phyloP scores from a whole-genome alignment of 1,284 basidiomycete genomes.

The Cutaneotrichosporon sp. region DNA sequence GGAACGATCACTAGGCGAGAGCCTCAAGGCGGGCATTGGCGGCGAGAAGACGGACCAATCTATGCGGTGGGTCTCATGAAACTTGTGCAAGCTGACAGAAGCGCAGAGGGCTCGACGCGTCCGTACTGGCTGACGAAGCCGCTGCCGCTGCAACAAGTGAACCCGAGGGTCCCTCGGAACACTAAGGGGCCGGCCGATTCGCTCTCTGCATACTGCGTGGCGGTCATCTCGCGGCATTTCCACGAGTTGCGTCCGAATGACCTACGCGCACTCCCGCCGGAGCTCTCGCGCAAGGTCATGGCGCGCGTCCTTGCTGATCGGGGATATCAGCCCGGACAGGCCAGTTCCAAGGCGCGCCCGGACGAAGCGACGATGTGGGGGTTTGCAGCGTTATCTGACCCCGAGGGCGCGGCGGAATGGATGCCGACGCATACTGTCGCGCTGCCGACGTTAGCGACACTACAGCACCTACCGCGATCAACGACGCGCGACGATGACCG shows the following conservation, averaged over 20 bases:
- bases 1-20: constrained; percentile 58
- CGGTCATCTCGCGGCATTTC: constrained; percentile 28
- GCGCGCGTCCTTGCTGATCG: constrained; percentile 17
- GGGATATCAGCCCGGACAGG: background rate
- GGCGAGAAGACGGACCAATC: constrained; percentile 14
- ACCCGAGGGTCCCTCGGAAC: constrained; percentile 1
- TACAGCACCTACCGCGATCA: constrained; percentile 23
- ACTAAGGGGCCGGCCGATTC: constrained; percentile 8
- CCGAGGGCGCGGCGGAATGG: constrained; percentile 10
- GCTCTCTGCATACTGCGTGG: constrained; percentile 27
- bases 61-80: constrained; percentile 3
- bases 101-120: constrained; percentile 8
- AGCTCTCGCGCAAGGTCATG: constrained; percentile 22
- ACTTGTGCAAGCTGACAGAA: constrained; percentile 7
- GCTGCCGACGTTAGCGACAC: constrained; percentile 16
- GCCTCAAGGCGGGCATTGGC: constrained; percentile 11
- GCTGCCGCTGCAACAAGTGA: constrained; percentile 29
- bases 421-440: constrained; percentile 19
- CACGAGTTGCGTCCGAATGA: constrained; percentile 21
- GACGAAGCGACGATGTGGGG: constrained; percentile 41
- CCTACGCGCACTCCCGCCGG: constrained; percentile 19
- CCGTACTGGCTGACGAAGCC: constrained; percentile 34
- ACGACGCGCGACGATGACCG: constrained; percentile 7
- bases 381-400: constrained; percentile 23
- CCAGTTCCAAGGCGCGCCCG: constrained; percentile 15